Conservation (phyloP, 2,329 filamentous ascomycete species). For the Sclerotinia sclerotiorum region DNA sequence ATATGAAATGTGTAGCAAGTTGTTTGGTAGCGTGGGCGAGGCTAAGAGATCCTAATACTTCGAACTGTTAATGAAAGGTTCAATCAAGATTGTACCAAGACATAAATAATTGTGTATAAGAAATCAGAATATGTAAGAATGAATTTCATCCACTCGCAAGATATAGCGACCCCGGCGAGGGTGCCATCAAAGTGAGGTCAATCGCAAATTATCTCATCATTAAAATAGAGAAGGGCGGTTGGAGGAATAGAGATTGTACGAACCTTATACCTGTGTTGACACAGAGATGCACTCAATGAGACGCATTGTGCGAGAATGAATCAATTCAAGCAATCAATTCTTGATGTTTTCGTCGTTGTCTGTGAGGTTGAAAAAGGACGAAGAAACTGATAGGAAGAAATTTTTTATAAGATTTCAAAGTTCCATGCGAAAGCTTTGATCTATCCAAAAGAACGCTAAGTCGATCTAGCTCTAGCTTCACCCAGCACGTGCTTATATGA, state of each 20-base stretch:
- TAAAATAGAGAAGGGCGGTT: constrained; percentile 34
- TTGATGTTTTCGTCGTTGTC: background rate
- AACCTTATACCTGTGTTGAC: constrained; percentile 12
- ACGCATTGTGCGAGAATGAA: background rate
- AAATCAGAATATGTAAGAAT: constrained; percentile 99
- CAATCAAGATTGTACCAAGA: background rate
- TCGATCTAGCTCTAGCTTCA: background rate
- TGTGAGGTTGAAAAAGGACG: background rate
- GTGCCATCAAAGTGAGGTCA: constrained; percentile 81
- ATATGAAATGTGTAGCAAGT: background rate
- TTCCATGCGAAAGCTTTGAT: constrained; percentile 8
- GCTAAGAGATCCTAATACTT: background rate
- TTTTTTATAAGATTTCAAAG: constrained; percentile 12
- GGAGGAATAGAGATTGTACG: constrained; percentile 6
- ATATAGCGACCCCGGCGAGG: constrained; percentile 90
- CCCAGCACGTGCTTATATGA: background rate
- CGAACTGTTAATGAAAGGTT: constrained; percentile 1
- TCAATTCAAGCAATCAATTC: background rate
- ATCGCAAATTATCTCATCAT: constrained; percentile 99
- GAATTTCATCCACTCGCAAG: constrained; percentile 78
- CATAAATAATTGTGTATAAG: constrained; percentile 19
- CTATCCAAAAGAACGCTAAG: background rate
- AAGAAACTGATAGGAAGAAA: constrained; percentile 1
- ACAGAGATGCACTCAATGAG: background rate
- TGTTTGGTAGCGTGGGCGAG: background rate